Percentiles rank a stretch among this genome's conserved stretches.
phyloP scores from a whole-genome alignment of 139 green algal genomes.

The Monoraphidium neglectum region DNA sequence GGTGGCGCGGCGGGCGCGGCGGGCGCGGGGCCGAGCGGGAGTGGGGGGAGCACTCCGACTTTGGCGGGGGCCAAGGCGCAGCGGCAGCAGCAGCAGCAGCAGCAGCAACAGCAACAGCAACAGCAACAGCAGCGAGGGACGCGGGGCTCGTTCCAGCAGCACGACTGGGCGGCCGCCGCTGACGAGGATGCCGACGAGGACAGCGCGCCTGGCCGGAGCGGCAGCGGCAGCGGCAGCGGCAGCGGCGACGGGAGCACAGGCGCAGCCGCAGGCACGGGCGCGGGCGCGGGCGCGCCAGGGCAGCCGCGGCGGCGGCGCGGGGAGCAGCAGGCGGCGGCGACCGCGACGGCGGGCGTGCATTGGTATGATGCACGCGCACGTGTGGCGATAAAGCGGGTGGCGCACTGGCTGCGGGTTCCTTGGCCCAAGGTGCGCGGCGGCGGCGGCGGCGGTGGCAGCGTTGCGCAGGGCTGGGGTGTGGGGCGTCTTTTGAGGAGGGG shows the following conservation, averaged over 20 bases:
- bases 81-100: slow-evolving; percentile 15
- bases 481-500: neutral
- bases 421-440: slow-evolving; percentile 53
- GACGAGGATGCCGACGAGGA: neutral
- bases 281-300: neutral
- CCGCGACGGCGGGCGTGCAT: slow-evolving; percentile 11
- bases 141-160: neutral
- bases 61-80: neutral
- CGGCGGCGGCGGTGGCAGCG: neutral
- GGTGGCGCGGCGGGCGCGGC: neutral
- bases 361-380: slow-evolving; percentile 80
- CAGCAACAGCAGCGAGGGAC: neutral
- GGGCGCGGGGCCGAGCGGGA: neutral
- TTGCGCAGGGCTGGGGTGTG: neutral
- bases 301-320: slow-evolving; percentile 14
- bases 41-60: too few species aligned
- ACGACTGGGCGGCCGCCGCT: neutral
- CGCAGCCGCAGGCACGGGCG: neutral
- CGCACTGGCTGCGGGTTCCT: slow-evolving; percentile 75
- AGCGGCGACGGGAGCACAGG: neutral
- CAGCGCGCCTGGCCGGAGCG: neutral
- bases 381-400: slow-evolving; percentile 65
- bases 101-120: too few species aligned
- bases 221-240: too few species aligned
- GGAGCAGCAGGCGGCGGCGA: neutral